Evolutionary conservation across 176 grass and related monocot species (phyloP).

Genomic region (Thalia dealbata): DNA sequence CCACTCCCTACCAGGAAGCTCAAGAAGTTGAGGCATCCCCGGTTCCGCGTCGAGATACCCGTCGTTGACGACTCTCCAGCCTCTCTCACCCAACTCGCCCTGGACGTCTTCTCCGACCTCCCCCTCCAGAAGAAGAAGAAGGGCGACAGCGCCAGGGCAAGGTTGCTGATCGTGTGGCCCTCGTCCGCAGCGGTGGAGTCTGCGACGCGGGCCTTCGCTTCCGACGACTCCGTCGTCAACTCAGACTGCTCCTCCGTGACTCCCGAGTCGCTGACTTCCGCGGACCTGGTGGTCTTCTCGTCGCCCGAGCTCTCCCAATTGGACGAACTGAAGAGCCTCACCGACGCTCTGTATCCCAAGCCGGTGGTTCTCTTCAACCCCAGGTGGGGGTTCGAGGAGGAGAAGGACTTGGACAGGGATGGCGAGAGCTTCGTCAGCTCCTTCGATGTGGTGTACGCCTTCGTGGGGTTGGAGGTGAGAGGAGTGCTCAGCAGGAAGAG

Average conservation of each 20-base stretch:
- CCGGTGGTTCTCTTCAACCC: slow-evolving; percentile 84
- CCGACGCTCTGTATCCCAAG: slow-evolving; percentile 35
- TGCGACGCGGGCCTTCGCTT: slow-evolving; percentile 28
- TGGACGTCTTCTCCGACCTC: slow-evolving; percentile 48
- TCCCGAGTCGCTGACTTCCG: slow-evolving; percentile 18
- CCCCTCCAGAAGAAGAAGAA: slow-evolving; percentile 42
- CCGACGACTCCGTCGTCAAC: slow-evolving; percentile 26
- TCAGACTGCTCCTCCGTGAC: slow-evolving; percentile 31
- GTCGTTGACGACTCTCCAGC: slow-evolving; percentile 63
- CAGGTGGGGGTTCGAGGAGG: slow-evolving; percentile 70
- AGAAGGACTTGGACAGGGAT: slow-evolving; percentile 29
- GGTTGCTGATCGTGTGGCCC: slow-evolving; percentile 49
- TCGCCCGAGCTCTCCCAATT: slow-evolving; percentile 32
- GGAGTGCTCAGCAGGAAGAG: slow-evolving; percentile 63
- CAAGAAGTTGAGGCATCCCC: slow-evolving; percentile 56
- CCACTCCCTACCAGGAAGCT: slow-evolving; percentile 38
- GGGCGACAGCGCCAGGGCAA: slow-evolving; percentile 26
- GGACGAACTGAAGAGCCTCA: slow-evolving; percentile 33
- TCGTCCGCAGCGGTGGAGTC: slow-evolving; percentile 21
- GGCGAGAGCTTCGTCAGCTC: slow-evolving; percentile 40
- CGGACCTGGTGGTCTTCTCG: slow-evolving; percentile 54
- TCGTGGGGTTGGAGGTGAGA: slow-evolving; percentile 78
- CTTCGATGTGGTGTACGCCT: slow-evolving; percentile 86
- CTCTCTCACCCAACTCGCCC: slow-evolving; percentile 46
- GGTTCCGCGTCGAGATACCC: slow-evolving; percentile 77